Evolutionary conservation across 2,329 filamentous ascomycete species (phyloP), one percentile per base, ranked within the genome.

Genomic region (Podosphaera leucotricha): DNA sequence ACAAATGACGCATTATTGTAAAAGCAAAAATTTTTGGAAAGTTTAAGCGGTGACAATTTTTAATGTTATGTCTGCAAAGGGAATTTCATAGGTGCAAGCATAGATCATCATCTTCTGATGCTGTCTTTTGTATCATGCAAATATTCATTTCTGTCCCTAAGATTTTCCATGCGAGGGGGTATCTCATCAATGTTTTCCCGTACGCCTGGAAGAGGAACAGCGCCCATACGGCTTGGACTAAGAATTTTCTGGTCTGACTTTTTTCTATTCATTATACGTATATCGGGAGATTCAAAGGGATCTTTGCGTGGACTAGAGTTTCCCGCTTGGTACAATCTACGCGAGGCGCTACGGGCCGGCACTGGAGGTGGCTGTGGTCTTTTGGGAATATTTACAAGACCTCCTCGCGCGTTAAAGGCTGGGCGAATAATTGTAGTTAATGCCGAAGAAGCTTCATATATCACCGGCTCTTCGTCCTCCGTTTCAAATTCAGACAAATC

Each of bases 311-410:
- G 21, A 41, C 24, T 41, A 11, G n/a, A 18, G 7, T 11, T 41
- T 8, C 22, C 16, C 6, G 22, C 15, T 18, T 41, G 16, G 15
- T 24, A 19, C 16, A 24, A 11, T 7, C 43, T 41, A 49, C 57
- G 49, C 8, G 76, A 75, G 1, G 83, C 79, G 55, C 80, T 92
- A 41, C 85, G 69, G 2, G 73, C 68, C 1, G 86, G 86, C 11
- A 93, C 41, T 18, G 56, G 68, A 7, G 80, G 75, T 1, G 86
- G 85, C 1, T 83, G 73, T 1, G 77, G 61, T 30, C 84, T 72
- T 62, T 87, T 92, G 11, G 81, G 75, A 46, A 94, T 92, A 39
- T 75, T 85, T 22, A 94, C 82, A 43, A 94, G 66, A 43, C 79
- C 78, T 20, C 84, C 82, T 55, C 81, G 79, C 35, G 75, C 78